Evolutionary conservation across 2,329 filamentous ascomycete species (phyloP).

Genomic region (Nigrospora oryzae): DNA sequence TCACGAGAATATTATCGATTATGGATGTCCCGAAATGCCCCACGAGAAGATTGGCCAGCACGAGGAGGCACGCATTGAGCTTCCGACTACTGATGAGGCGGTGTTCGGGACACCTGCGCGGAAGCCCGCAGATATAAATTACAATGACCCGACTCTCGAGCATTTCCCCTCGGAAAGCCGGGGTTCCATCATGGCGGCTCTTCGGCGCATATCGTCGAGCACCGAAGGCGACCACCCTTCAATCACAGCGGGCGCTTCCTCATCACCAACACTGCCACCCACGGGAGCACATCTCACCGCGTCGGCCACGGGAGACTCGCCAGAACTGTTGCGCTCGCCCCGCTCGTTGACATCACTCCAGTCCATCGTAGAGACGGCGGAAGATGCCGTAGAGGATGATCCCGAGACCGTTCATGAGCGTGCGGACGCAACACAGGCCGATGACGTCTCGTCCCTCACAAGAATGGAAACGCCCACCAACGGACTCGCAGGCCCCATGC

Average conservation of each 20-base stretch:
- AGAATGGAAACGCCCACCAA: not conserved
- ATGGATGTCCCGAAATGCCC: not conserved
- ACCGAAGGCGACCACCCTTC: constrained; percentile 15
- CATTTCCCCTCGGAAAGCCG: constrained; percentile 18
- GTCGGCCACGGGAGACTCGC: not conserved
- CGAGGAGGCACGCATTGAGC: constrained; percentile 1
- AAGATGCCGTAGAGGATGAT: not conserved
- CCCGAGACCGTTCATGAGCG: not conserved
- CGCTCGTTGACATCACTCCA: constrained; percentile 2
- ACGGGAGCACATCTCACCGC: not conserved
- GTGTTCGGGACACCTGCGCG: not conserved
- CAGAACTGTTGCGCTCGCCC: not conserved
- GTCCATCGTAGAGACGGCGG: constrained; percentile 3
- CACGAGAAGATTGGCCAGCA: not conserved
- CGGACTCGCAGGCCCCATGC: not conserved
- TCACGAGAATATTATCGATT: constrained; percentile 11
- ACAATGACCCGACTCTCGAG: constrained; percentile 18
- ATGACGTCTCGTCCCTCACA: not conserved
- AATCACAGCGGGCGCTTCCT: constrained; percentile 8
- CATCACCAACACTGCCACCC: constrained; percentile 8
- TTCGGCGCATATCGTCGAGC: constrained; percentile 19
- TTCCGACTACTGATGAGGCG: not conserved
- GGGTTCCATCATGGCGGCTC: constrained; percentile 18
- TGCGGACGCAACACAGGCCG: no score
- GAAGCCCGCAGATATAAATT: constrained; percentile 8